These are phyloP conservation scores for Ceratobasidium sp. DNA, from an alignment of 1,284 basidiomycete genomes.

Conservation along the genomic window DNA sequence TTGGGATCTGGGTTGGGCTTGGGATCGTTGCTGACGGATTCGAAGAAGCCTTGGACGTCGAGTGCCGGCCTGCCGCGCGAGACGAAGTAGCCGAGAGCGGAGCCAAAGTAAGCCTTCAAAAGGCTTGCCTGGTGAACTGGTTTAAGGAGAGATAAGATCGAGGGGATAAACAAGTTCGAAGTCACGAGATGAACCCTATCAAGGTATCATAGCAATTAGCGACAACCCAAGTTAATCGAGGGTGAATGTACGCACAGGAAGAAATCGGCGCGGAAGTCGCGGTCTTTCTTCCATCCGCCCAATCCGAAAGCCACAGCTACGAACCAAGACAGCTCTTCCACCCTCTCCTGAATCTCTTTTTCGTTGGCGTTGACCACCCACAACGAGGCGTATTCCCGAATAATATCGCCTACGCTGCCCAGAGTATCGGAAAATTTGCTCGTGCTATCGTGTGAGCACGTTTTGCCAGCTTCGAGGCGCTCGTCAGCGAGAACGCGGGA, in stretches of 20 bases:
- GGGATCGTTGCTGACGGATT: slow-evolving; percentile 12
- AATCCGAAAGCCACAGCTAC: slow-evolving; percentile 32
- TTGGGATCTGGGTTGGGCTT: neutral
- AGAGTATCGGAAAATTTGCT: slow-evolving; percentile 35
- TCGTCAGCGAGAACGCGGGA: slow-evolving; percentile 35
- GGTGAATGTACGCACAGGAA: slow-evolving; percentile 38
- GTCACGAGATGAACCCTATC: slow-evolving; percentile 39
- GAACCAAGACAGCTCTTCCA: slow-evolving; percentile 38
- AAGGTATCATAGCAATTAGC: neutral
- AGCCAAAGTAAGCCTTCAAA: slow-evolving; percentile 28
- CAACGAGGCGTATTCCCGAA: slow-evolving; percentile 36
- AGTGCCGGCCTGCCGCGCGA: slow-evolving; percentile 36
- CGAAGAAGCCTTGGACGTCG: slow-evolving; percentile 29
- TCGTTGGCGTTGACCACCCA: slow-evolving; percentile 28
- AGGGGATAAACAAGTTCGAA: slow-evolving; percentile 38
- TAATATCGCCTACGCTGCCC: slow-evolving; percentile 11
- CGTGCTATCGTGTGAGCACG: slow-evolving; percentile 1
- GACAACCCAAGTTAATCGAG: neutral
- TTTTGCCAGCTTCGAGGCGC: slow-evolving; percentile 34
- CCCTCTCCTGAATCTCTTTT: slow-evolving; percentile 16
- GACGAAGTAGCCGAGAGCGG: slow-evolving; percentile 25
- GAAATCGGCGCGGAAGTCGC: slow-evolving; percentile 37
- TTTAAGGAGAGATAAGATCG: slow-evolving; percentile 28
- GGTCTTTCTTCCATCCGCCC: slow-evolving; percentile 36
- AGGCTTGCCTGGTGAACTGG: slow-evolving; percentile 21